These are phyloP conservation scores for Xylogone sp. DNA, from an alignment of 2,329 filamentous ascomycete genomes.

Conservation along the genomic window DNA sequence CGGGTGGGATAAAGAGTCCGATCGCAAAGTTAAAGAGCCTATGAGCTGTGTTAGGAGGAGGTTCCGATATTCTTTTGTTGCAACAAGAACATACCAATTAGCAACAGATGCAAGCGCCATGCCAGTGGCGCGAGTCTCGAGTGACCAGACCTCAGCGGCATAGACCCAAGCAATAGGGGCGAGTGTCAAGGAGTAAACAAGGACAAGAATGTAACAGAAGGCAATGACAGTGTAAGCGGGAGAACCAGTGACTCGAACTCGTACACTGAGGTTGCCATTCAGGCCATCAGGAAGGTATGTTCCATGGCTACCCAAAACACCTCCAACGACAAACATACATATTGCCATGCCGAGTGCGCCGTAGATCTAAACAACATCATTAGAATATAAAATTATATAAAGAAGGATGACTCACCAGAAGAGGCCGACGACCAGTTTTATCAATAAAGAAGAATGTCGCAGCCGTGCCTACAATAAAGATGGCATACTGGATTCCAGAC, in stretches of 20 bases:
- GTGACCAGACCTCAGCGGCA: conserved; percentile 59
- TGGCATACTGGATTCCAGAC: conserved; percentile 19
- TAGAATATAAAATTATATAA: background rate
- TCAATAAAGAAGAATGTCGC: conserved; percentile 21
- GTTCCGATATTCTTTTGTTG: background rate
- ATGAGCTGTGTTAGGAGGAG: conserved; percentile 24
- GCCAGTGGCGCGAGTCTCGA: conserved; percentile 56
- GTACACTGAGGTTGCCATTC: conserved; percentile 44
- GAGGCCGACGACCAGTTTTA: conserved; percentile 14
- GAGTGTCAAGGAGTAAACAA: conserved; percentile 60
- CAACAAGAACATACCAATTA: conserved; percentile 39
- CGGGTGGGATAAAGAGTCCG: conserved; percentile 54
- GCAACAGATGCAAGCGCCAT: conserved; percentile 53
- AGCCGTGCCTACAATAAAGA: conserved; percentile 20
- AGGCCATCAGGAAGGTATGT: conserved; percentile 39
- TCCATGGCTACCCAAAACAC: conserved; percentile 37
- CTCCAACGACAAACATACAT: conserved; percentile 44
- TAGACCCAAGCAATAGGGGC: conserved; percentile 65
- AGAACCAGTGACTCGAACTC: conserved; percentile 46
- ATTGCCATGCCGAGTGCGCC: conserved; percentile 36
- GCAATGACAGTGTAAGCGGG: conserved; percentile 60
- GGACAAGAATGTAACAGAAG: conserved; percentile 61
- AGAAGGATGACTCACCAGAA: background rate
- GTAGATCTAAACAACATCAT: conserved; percentile 28
- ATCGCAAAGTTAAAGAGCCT: conserved; percentile 55